Conservation (phyloP, 345 rosid genomes). For the Bretschneidera sinensis region DNA sequence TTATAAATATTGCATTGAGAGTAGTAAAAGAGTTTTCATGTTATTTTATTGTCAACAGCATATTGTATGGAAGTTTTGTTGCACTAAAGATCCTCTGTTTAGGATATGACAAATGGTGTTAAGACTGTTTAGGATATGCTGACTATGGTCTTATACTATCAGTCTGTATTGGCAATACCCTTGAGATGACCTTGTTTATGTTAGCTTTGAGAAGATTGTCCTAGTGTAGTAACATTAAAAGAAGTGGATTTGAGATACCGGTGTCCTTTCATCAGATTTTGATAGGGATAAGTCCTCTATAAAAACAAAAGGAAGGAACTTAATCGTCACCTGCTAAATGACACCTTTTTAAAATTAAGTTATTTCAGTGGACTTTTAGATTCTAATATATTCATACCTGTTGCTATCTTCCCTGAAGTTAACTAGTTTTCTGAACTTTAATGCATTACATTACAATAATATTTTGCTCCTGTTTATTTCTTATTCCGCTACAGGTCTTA, state of each 20-base stretch:
- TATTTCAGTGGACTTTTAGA: too few species aligned
- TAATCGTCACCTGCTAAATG: too few species aligned
- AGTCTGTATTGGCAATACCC: too few species aligned
- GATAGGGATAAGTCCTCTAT: too few species aligned
- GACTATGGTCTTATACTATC: background rate
- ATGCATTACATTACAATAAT: too few species aligned
- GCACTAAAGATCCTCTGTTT: background rate
- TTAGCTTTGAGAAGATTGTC: background rate
- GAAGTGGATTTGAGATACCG: background rate
- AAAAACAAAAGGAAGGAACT: too few species aligned
- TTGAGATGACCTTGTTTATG: too few species aligned
- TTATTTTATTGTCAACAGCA: background rate
- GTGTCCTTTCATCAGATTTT: background rate
- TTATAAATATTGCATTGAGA: too few species aligned
- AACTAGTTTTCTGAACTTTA: background rate
- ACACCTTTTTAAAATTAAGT: too few species aligned
- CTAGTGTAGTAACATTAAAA: background rate
- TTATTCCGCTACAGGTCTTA: slow-evolving; percentile 57
- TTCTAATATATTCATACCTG: background rate
- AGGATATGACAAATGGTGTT: background rate
- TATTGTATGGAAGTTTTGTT: background rate
- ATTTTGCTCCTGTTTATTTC: slow-evolving; percentile 6
- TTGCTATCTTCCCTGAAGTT: background rate
- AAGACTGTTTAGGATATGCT: background rate
- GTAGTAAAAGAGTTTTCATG: background rate